Base-by-base conservation (phyloP, 2,329 filamentous ascomycete genomes). In the Dryadomyces quercus-mongolicae region DNA sequence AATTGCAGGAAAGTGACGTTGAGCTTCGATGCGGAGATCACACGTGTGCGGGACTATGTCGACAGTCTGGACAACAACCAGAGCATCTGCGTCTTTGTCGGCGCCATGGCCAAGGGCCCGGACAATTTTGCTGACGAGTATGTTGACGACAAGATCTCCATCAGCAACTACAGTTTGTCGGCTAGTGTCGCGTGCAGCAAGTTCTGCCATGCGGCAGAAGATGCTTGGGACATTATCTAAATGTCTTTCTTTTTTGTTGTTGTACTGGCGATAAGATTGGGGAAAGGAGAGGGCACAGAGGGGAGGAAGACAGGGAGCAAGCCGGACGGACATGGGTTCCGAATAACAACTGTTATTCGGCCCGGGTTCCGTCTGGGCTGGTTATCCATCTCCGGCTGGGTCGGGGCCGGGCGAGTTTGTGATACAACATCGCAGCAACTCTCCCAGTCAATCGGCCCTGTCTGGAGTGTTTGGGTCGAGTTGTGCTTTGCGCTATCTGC, bases 101-200 rank as follows among this genome's bases (percentile, higher is more conserved):
- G 93, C 62, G 93, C 93, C 62, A 98, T 98, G 92, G 93, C 93
- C 56, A 97, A 97, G 74, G 93, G 93, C 18, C 81, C 84, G 54
- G 93, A 98, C 68, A 92, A 88, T 70, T 98, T 98, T 67, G 93
- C 93, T 60, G 93, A 98, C 67, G 80, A 81, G 44, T 89, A 87
- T 71, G 94, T 97, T 64, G 92, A 97, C 66, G 93, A 98, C 72
- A 88, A 94, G 65, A 97, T 98, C 66, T 89, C 87, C 63, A 97
- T 98, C 73, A 97, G 92, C 77, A 95, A 96, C 71, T 98, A 88
- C 78, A 95, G 91, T 66, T 78, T 98, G 59, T 95, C 89, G 65
- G 93, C 93, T 58, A 97, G 92, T 74, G 93, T 98, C 58, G 92
- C 93, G 46, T 98, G 93, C 78, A 96, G 92, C 81, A 98, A 97